Evolutionary conservation across 208 protist species (phyloP).

Genomic region (Sergeia podlipaevii): DNA sequence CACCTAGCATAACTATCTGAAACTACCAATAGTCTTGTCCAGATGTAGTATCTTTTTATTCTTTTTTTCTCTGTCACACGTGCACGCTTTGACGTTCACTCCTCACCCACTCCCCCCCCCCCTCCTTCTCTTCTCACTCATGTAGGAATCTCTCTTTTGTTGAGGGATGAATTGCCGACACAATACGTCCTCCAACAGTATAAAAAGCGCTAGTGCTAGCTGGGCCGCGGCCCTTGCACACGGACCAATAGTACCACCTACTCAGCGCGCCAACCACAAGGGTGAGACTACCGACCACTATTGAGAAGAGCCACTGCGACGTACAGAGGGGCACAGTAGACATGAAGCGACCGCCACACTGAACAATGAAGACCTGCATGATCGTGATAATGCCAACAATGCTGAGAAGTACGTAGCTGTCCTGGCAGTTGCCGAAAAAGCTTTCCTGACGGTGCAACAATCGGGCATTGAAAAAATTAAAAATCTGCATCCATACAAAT

Average conservation of each 20-base stretch:
- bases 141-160: no score
- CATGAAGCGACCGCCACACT: constrained; percentile 80
- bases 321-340: constrained; percentile 66
- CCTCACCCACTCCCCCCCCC: no score
- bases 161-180: no score
- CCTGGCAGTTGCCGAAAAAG: constrained; percentile 53
- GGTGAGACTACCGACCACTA: constrained; percentile 33
- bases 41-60: no score
- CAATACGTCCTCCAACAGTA: no score
- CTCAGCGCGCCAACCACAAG: constrained; percentile 43
- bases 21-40: no score
- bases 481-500: constrained; percentile 89
- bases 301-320: constrained; percentile 60
- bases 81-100: no score
- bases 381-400: constrained; percentile 65
- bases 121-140: no score
- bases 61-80: no score
- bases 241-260: constrained; percentile 24
- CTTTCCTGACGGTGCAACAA: constrained; percentile 44
- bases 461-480: constrained; percentile 90
- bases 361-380: constrained; percentile 65
- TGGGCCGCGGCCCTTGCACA: no score
- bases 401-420: constrained; percentile 47
- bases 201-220: no score
- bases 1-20: no score